phyloP scores from a whole-genome alignment of 2,329 filamentous ascomycete species.

The Pseudonectria foliicola region DNA sequence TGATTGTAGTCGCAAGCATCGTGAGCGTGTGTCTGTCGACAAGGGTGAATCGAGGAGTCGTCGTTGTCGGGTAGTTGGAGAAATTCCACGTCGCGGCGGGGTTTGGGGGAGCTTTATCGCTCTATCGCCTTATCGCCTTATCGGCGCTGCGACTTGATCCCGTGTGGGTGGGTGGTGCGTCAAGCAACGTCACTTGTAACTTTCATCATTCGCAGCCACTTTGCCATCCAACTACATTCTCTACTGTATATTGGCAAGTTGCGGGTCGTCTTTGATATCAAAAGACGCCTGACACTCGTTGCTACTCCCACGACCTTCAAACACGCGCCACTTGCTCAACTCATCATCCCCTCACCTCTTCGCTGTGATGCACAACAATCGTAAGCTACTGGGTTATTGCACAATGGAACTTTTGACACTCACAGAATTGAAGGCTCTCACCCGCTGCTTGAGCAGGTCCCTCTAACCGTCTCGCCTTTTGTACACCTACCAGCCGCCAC shows the following conservation, averaged over 20 bases:
- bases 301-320: not conserved
- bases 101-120: slow-evolving; percentile 13
- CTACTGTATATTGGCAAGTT: too few species aligned
- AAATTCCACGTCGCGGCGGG: slow-evolving; percentile 4
- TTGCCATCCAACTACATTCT: too few species aligned
- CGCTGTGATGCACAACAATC: slow-evolving; percentile 26
- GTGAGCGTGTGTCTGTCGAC: not conserved
- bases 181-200: slow-evolving; percentile 10
- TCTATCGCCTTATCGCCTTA: slow-evolving; percentile 14
- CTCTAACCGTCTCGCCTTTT: slow-evolving; percentile 90
- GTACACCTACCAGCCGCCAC: slow-evolving; percentile 82
- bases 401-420: too few species aligned
- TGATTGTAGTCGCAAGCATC: slow-evolving; percentile 48
- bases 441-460: slow-evolving; percentile 83
- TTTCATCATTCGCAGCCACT: slow-evolving; percentile 1
- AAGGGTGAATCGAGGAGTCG: not conserved
- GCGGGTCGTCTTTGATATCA: too few species aligned
- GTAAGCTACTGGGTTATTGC: slow-evolving; percentile 18
- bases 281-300: not conserved
- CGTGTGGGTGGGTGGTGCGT: too few species aligned
- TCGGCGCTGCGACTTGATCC: not conserved
- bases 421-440: slow-evolving; percentile 56
- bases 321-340: not conserved
- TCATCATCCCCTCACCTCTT: not conserved
- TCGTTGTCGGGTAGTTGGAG: not conserved